Base-by-base conservation (phyloP, 192 early-diverging fungal genomes). In the Backusella luteola region DNA sequence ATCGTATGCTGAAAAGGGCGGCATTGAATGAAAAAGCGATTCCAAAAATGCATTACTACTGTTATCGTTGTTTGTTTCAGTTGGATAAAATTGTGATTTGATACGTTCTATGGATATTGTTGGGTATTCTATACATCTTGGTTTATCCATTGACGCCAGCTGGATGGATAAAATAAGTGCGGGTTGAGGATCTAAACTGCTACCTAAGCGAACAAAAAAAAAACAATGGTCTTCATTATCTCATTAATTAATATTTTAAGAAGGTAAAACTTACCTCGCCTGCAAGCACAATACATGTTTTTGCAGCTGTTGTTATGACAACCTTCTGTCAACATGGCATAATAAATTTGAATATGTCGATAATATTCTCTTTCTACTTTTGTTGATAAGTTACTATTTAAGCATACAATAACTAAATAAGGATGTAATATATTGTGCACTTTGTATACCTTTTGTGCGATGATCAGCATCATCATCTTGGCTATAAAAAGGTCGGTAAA, bases 161-260 rank as follows among this genome's bases (percentile, higher is more conserved):
- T 75, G 73, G 32, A 67, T 67, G 14, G 73, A 38, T 63, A 75
- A 67, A n/a, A 75, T 67, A 4, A 75, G 36, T n/a, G 73, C 73
- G 11, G 73, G 63, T 21, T 75, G 73, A 14, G 53, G 73, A 36
- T 42, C 63, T n/a, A 75, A 42, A 35, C 38, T 34, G 34, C 59
- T 35, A 46, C 73, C 73, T 75, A 75, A 56, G 7, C 6, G 53
- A 56, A 14, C 26, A 59, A 29, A 29, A 29, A 29, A 59, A 26
- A 59, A 53, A 21, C 0, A 6, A 53, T 19, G 23, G 23, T n/a
- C 23, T 29, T 14, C 3, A 26, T 67, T 9, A 29, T 42, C 2
- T 42, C 4, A 42, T 6, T 14, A 35, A 9, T 39, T 6, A 69
- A 26, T 14, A 23, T 12, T 8, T 56, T n/a, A n/a, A 53, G 19